Evolutionary conservation across 345 rosid genomes (phyloP).

Genomic region (thale cress (Arabidopsis thaliana)): TAIR10.1 NC_003075.7:7126501-7127000

Average conservation of each 20-base stretch:
- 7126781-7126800: conserved; percentile 16
- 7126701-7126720: no score
- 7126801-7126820: conserved; percentile 48
- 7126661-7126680: no score
- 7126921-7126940: conserved; percentile 90
- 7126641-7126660: no score
- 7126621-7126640: no score
- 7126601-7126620: no score
- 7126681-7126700: no score
- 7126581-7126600: no score
- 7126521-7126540: no score
- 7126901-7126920: conserved; percentile 92
- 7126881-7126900: conserved; percentile 86
- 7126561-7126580: no score
- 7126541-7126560: no score
- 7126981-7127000: neutral
- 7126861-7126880: conserved; percentile 74
- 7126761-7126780: conserved; percentile 49
- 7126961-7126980: conserved; percentile 44
- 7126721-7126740: conserved; percentile 92
- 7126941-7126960: conserved; percentile 99
- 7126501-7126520: no score
- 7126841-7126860: conserved; percentile 77
- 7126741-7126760: conserved; percentile 98
- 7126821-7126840: neutral